Evolutionary conservation across 345 rosid species (phyloP).

Genomic region (Populus pruinosa): DNA sequence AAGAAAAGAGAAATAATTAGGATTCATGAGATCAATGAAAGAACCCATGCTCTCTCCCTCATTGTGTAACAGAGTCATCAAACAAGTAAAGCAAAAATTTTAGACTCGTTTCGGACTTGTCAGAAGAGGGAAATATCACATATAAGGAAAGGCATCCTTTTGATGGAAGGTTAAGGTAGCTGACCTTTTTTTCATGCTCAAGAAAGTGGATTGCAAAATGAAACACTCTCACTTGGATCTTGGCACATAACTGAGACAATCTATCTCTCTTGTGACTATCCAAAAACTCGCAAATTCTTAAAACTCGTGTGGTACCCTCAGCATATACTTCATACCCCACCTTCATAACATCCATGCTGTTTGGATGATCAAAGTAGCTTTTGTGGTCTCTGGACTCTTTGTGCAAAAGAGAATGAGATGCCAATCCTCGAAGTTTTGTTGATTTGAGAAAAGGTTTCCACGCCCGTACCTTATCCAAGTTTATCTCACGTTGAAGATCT

Average conservation of each 20-base stretch:
- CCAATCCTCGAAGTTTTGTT: conserved; percentile 47
- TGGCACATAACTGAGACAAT: conserved; percentile 44
- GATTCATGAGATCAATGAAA: background rate
- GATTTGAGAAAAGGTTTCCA: conserved; percentile 83
- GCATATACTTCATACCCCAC: conserved; percentile 93
- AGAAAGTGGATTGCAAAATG: conserved; percentile 64
- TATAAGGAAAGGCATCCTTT: background rate
- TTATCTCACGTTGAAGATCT: conserved; percentile 79
- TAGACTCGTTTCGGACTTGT: background rate
- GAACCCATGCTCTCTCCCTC: background rate
- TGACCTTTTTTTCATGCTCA: conserved; percentile 66
- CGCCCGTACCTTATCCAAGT: conserved; percentile 84
- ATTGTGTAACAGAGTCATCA: no score
- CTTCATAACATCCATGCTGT: conserved; percentile 46
- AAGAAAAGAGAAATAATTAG: background rate
- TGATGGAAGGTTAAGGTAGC: background rate
- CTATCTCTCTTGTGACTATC: conserved; percentile 42
- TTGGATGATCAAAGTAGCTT: conserved; percentile 33
- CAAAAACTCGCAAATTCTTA: conserved; percentile 69
- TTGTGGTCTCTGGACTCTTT: conserved; percentile 40
- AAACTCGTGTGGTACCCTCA: conserved; percentile 77
- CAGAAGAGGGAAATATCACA: background rate
- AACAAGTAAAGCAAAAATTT: background rate
- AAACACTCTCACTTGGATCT: conserved; percentile 61
- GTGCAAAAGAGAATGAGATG: conserved; percentile 46